Evolutionary conservation across 805 yeast genomes (phyloP).

Genomic region (Pichia gijzeniarum): DNA sequence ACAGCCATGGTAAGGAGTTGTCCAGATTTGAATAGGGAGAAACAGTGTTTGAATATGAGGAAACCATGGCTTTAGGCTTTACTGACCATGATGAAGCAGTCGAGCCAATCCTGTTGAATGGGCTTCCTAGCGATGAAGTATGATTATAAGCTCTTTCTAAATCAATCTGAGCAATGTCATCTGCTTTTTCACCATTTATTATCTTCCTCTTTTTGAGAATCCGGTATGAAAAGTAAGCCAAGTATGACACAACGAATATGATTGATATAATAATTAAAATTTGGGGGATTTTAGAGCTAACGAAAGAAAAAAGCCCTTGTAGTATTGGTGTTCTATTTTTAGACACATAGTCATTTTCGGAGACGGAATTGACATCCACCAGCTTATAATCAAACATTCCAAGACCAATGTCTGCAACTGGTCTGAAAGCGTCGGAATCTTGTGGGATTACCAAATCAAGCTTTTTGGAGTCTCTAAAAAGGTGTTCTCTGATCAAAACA

Average conservation of each 20-base stretch:
- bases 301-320: no score
- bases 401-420: constrained; percentile 27
- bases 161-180: neutral
- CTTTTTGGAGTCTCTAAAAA: constrained; percentile 24
- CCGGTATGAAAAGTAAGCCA: neutral
- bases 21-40: neutral
- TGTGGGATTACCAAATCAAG: constrained; percentile 25
- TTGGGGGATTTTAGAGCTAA: no score
- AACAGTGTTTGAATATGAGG: neutral
- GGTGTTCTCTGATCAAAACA: constrained; percentile 30
- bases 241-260: neutral
- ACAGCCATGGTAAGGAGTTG: neutral
- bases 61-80: neutral
- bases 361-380: constrained; percentile 9
- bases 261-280: no score
- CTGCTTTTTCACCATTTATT: neutral
- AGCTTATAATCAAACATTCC: constrained; percentile 27
- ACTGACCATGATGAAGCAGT: neutral
- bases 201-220: neutral
- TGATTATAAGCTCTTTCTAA: neutral
- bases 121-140: no score
- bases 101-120: no score
- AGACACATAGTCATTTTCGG: neutral
- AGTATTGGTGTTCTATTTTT: neutral
- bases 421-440: constrained; percentile 22